These are phyloP conservation scores for Cerioporus squamosus DNA, from an alignment of 1,284 basidiomycete genomes.

Conservation along the genomic window DNA sequence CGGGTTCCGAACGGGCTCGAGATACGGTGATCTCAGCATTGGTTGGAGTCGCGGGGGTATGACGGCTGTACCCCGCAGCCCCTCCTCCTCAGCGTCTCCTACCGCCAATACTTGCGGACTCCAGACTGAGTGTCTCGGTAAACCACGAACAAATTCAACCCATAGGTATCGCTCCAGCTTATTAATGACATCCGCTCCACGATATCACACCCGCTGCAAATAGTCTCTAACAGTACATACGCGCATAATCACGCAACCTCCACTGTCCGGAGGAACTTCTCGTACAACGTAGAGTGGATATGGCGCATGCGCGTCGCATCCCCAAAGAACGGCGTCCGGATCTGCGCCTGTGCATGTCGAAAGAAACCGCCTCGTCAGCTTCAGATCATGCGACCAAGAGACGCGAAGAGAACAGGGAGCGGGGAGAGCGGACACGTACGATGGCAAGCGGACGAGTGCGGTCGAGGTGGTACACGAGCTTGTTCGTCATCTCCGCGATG, in stretches of 20 bases:
- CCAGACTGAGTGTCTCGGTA: too few species aligned
- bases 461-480: slow-evolving; percentile 64
- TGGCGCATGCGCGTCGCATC: slow-evolving; percentile 56
- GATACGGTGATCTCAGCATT: too few species aligned
- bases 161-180: too few species aligned
- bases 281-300: slow-evolving; percentile 52
- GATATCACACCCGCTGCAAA: too few species aligned
- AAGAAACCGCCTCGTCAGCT: not conserved
- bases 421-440: slow-evolving; percentile 45
- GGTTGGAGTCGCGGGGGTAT: too few species aligned
- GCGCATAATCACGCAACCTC: slow-evolving; percentile 30
- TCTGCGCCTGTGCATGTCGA: slow-evolving; percentile 41
- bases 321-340: slow-evolving; percentile 46
- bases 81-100: too few species aligned
- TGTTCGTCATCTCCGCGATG: slow-evolving; percentile 72
- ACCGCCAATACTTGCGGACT: too few species aligned
- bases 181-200: too few species aligned
- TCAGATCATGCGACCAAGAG: too few species aligned
- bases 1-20: too few species aligned
- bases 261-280: slow-evolving; percentile 49
- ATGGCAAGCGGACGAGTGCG: slow-evolving; percentile 60
- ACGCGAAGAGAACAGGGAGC: slow-evolving; percentile 16
- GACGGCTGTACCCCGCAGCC: too few species aligned
- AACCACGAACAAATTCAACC: too few species aligned
- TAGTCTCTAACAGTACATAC: slow-evolving; percentile 21